Evolutionary conservation across 495 filamentous ascomycete species (phyloP), one percentile per base, ranked within the genome.

Genomic region (Haplographium delicatum): DNA sequence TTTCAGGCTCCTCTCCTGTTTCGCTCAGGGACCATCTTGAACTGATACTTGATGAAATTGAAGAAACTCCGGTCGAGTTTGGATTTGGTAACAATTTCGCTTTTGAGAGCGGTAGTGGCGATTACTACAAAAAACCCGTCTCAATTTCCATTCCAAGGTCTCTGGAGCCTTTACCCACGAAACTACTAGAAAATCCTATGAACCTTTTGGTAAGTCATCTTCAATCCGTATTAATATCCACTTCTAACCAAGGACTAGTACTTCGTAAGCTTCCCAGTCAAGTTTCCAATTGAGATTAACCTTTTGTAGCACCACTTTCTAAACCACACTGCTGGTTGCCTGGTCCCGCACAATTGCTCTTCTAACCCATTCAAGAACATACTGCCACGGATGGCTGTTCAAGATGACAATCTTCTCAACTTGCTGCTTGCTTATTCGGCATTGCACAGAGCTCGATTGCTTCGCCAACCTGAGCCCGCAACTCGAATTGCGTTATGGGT

Each of bases 361-460:
- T 74, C 81, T 37, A 91, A 91, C 64, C 83, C 85, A 0, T 89
- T 91, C 59, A 72, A 80, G 34, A 82, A 71, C 8, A 80, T 89
- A 20, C 63, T 93, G 7, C 85, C 85, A 6, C 65, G 76, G 16
- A 74, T 82, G 44, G 70, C 91, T 26, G 60, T 86, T 39, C 74
- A 83, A 40, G 88, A 88, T 61, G 85, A 81, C 16, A 88, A 90
- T 62, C 73, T 95, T 30, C 71, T 93, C 26, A 84, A 88, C 50
- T 68, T 95, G 42, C 72, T 91, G 38, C 76, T 95, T 34, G 86
- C 89, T 18, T 95, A 88, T 61, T 88, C 83, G 15, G 89, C 89
- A 22, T 85, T 80, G 47, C 89, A 95, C 61, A 82, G 88, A 41
- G 87, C 89, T 22, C 80, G 86, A 22, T 79, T 91, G 26, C 65